phyloP scores from a whole-genome alignment of 441 rosid genomes.

The Mallotus japonicus region DNA sequence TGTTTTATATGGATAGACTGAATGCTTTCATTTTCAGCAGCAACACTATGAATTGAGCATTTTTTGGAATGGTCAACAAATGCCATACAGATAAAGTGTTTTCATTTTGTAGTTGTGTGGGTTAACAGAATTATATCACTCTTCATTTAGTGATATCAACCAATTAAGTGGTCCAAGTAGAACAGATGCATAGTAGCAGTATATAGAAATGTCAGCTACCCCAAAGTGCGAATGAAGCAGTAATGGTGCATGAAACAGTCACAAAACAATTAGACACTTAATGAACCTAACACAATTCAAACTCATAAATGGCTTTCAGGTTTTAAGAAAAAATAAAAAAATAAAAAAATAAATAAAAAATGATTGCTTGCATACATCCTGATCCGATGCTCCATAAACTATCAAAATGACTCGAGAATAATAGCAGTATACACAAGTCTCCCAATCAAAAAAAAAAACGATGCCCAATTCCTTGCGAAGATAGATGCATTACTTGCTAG shows the following conservation, averaged over 20 bases:
- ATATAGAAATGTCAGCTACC: not conserved
- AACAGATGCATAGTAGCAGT: not conserved
- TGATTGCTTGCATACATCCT: not conserved
- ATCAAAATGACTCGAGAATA: not conserved
- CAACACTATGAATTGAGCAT: not conserved
- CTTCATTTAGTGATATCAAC: not conserved
- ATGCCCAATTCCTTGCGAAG: not conserved
- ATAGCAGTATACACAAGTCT: not conserved
- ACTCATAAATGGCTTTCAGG: not conserved
- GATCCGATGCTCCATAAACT: not conserved
- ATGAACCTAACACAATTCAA: not conserved
- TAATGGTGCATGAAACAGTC: not conserved
- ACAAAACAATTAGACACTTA: not conserved
- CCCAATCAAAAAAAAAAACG: not conserved
- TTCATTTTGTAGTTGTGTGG: not conserved
- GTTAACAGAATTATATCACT: not conserved
- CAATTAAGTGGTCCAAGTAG: not conserved
- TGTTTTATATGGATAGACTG: not conserved
- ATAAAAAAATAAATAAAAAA: too few species aligned
- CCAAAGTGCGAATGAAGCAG: not conserved
- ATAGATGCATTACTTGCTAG: not conserved
- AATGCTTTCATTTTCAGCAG: not conserved
- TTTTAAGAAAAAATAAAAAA: not conserved
- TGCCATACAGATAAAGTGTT: not conserved
- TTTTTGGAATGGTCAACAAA: not conserved